A percentile compares a stretch with the other conserved stretches of the same genome.
Evolutionary conservation across 2,329 filamentous ascomycete genomes (phyloP).

Genomic region (Onygena corvina): DNA sequence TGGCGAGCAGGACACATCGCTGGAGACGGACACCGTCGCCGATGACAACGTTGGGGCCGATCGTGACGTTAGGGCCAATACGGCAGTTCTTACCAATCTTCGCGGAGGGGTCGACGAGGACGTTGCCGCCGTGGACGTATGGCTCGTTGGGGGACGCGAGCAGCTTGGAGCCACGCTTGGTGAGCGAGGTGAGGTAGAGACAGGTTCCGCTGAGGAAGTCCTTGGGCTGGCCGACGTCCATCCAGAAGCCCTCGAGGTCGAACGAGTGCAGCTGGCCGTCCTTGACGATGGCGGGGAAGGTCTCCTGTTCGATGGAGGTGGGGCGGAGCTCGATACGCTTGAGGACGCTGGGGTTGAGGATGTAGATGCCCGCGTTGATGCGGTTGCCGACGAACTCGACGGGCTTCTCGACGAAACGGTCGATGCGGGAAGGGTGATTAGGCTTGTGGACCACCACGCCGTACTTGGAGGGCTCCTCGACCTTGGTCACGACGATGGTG

Average conservation of each 20-base stretch:
- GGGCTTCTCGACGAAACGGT: conserved; percentile 98
- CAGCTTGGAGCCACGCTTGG: conserved; percentile 78
- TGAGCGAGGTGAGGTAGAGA: conserved; percentile 83
- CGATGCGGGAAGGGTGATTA: conserved; percentile 78
- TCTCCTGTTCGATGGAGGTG: conserved; percentile 97
- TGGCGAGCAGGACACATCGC: conserved; percentile 76
- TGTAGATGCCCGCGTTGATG: conserved; percentile 98
- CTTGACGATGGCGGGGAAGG: conserved; percentile 83
- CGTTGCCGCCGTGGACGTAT: conserved; percentile 85
- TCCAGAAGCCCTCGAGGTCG: conserved; percentile 96
- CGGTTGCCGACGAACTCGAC: conserved; percentile 97
- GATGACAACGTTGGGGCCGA: conserved; percentile 82
- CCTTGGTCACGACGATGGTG: conserved; percentile 96
- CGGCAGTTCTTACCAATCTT: conserved; percentile 98
- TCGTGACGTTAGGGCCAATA: conserved; percentile 93
- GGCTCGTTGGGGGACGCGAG: conserved; percentile 62
- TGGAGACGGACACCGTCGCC: conserved; percentile 91
- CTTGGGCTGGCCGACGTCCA: conserved; percentile 98
- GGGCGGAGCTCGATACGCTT: conserved; percentile 88
- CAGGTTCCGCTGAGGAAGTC: conserved; percentile 95
- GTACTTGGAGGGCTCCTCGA: conserved; percentile 97
- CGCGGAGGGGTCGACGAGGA: conserved; percentile 82
- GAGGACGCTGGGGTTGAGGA: conserved; percentile 84
- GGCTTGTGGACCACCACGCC: conserved; percentile 97
- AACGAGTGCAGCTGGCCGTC: conserved; percentile 91